phyloP scores from a whole-genome alignment of 192 early-diverging fungal genomes.

The Coemansia sp. region DNA sequence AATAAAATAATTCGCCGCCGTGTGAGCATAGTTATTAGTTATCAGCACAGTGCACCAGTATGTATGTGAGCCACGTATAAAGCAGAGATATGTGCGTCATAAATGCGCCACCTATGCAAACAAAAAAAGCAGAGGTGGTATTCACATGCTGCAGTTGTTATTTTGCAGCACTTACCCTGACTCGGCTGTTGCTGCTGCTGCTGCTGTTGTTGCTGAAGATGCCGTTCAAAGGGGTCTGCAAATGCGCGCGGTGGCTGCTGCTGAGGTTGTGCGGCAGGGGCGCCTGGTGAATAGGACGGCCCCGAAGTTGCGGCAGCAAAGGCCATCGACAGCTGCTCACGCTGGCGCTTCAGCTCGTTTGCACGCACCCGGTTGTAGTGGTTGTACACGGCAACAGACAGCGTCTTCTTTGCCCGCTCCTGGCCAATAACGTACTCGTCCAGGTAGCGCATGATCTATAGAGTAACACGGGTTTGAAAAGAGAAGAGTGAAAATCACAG shows the following conservation, averaged over 20 bases:
- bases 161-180: slow-evolving; percentile 13
- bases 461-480: not conserved
- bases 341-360: slow-evolving; percentile 57
- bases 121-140: too few species aligned
- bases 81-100: slow-evolving; percentile 3
- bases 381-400: slow-evolving; percentile 83
- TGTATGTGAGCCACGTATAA: too few species aligned
- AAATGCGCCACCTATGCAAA: slow-evolving; percentile 17
- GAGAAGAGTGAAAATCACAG: not conserved
- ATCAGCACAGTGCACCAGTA: too few species aligned
- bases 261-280: slow-evolving; percentile 3
- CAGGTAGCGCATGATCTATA: slow-evolving; percentile 72
- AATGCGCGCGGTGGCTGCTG: slow-evolving; percentile 21
- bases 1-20: too few species aligned
- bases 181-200: not conserved
- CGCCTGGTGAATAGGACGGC: slow-evolving; percentile 6
- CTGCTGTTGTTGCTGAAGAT: slow-evolving; percentile 12
- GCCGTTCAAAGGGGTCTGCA: slow-evolving; percentile 24
- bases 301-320: slow-evolving; percentile 27
- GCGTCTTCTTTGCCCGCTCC: slow-evolving; percentile 74
- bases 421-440: slow-evolving; percentile 89
- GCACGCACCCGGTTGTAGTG: slow-evolving; percentile 76
- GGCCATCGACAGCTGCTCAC: slow-evolving; percentile 43
- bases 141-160: not conserved
- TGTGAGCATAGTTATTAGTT: too few species aligned